phyloP scores from a whole-genome alignment of 2,329 filamentous ascomycete genomes.

The Aspergillus sojae region DNA sequence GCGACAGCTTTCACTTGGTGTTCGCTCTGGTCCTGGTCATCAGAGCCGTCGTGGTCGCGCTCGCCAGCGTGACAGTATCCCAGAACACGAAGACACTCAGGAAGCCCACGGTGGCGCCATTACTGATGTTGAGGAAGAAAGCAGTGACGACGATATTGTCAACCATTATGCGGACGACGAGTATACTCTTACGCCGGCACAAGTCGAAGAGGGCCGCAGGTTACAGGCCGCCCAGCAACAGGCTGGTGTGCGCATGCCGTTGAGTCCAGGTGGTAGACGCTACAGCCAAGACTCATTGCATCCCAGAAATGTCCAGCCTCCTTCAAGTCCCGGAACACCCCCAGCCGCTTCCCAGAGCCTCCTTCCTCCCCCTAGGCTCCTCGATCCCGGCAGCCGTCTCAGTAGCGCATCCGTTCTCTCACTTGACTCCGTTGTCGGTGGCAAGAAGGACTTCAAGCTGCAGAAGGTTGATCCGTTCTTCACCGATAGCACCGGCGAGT shows the following conservation, averaged over 20 bases:
- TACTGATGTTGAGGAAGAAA: conserved; percentile 36
- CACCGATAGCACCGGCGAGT: conserved; percentile 65
- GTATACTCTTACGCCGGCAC: conserved; percentile 40
- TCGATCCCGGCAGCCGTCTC: conserved; percentile 35
- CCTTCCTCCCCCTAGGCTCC: neutral
- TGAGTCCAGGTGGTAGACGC: conserved; percentile 10
- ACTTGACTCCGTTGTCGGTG: conserved; percentile 60
- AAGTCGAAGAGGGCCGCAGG: conserved; percentile 35
- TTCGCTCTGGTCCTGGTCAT: conserved; percentile 45
- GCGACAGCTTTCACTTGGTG: conserved; percentile 43
- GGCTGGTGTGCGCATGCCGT: neutral
- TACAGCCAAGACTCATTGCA: conserved; percentile 29
- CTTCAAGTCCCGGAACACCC: conserved; percentile 35
- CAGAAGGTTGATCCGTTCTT: conserved; percentile 71
- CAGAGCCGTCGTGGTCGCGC: conserved; percentile 32
- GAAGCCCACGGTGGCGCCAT: conserved; percentile 27
- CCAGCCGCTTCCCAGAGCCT: conserved; percentile 23
- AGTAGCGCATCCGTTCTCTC: conserved; percentile 54
- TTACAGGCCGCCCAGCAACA: conserved; percentile 25
- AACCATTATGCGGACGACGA: conserved; percentile 45
- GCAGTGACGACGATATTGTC: conserved; percentile 41
- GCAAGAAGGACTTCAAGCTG: conserved; percentile 63
- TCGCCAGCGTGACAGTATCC: conserved; percentile 27
- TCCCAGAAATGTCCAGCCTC: conserved; percentile 23
- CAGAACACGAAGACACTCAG: conserved; percentile 32